Evolutionary conservation across 768 basidiomycete genomes (phyloP).

Genomic region (Tephrocybe rancida): DNA sequence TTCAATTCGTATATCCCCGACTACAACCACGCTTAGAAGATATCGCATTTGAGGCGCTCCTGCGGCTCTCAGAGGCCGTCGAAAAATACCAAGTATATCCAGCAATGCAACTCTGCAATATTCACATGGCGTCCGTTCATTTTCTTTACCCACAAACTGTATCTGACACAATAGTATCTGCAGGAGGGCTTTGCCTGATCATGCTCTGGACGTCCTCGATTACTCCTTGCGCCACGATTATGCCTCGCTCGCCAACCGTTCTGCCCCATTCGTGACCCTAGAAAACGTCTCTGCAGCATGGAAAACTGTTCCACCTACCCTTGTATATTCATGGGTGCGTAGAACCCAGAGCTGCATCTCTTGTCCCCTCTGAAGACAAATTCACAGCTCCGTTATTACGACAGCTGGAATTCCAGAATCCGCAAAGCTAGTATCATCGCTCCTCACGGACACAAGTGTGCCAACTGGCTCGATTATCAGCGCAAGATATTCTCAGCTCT

Average conservation of each 20-base stretch:
- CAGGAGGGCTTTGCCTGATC: slow-evolving; percentile 14
- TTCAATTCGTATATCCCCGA: slow-evolving; percentile 20
- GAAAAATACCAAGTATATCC: slow-evolving; percentile 24
- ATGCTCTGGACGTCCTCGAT: slow-evolving; percentile 16
- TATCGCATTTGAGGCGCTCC: slow-evolving; percentile 9
- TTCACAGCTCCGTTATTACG: slow-evolving; percentile 14
- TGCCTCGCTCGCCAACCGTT: slow-evolving; percentile 10
- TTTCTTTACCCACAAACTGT: neutral
- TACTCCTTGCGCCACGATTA: slow-evolving; percentile 20
- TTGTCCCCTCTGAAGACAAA: neutral
- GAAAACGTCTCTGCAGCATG: slow-evolving; percentile 3
- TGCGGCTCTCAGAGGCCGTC: slow-evolving; percentile 17
- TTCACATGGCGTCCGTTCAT: slow-evolving; percentile 18
- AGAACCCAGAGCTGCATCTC: neutral
- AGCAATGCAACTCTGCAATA: slow-evolving; percentile 20
- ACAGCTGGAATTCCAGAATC: slow-evolving; percentile 13
- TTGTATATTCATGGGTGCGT: slow-evolving; percentile 16
- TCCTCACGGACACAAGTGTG: slow-evolving; percentile 14
- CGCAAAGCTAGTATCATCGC: slow-evolving; percentile 12
- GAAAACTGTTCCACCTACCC: slow-evolving; percentile 3
- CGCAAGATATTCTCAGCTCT: slow-evolving; percentile 17
- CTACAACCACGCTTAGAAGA: slow-evolving; percentile 11
- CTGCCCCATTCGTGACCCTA: slow-evolving; percentile 16
- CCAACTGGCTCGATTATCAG: slow-evolving; percentile 18
- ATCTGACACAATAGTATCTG: neutral